These are phyloP conservation scores for Botrytis byssoidea DNA, from an alignment of 2,329 filamentous ascomycete species.

Conservation along the genomic window DNA sequence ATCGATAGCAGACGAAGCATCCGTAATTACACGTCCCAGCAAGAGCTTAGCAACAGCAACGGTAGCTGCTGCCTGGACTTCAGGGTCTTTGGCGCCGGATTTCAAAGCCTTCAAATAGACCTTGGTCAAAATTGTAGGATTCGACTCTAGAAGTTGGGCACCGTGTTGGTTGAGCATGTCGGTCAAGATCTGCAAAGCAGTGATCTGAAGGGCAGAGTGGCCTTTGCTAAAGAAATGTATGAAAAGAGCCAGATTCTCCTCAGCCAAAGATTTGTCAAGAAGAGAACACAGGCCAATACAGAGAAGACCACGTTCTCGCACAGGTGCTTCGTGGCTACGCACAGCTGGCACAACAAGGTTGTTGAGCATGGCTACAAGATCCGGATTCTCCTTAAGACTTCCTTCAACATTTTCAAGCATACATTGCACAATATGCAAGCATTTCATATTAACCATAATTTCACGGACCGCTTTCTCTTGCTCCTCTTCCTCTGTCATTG, in stretches of 20 bases:
- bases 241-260: conserved; percentile 89
- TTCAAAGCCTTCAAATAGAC: conserved; percentile 82
- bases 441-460: conserved; percentile 98
- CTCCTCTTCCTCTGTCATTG: conserved; percentile 62
- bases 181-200: conserved; percentile 84
- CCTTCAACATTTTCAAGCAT: conserved; percentile 93
- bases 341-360: conserved; percentile 95
- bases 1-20: conserved; percentile 57
- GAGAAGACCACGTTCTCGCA: conserved; percentile 84
- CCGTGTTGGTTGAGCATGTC: conserved; percentile 92
- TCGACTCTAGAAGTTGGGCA: conserved; percentile 67
- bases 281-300: conserved; percentile 90
- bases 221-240: conserved; percentile 96
- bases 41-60: conserved; percentile 83
- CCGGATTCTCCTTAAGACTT: conserved; percentile 82
- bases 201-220: conserved; percentile 84
- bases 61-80: conserved; percentile 78
- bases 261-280: conserved; percentile 84
- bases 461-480: conserved; percentile 78
- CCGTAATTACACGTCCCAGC: conserved; percentile 73
- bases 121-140: conserved; percentile 68
- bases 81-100: conserved; percentile 63
- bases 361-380: conserved; percentile 97
- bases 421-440: conserved; percentile 93
- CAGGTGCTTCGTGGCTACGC: conserved; percentile 85